Conservation (phyloP, 2,329 filamentous ascomycete genomes). For the Colletotrichum neosansevieriae region DNA sequence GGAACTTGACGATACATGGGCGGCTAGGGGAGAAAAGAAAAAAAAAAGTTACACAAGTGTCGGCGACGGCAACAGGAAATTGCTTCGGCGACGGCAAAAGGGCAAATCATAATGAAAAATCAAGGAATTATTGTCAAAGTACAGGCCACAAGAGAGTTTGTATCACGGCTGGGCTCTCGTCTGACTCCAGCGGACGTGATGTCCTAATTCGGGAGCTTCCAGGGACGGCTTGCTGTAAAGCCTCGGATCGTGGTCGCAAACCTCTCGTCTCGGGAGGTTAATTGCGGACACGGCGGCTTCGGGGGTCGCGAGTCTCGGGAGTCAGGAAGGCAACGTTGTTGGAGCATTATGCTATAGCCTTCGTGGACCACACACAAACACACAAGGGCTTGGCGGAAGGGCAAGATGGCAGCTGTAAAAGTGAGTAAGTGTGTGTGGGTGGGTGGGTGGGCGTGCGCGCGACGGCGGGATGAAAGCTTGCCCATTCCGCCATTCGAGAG, state of each 20-base stretch:
- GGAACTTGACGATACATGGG: constrained; percentile 16
- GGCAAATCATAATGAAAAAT: not conserved
- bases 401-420: constrained; percentile 1
- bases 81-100: not conserved
- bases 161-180: constrained; percentile 24
- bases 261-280: constrained; percentile 11
- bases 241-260: constrained; percentile 22
- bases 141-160: constrained; percentile 36
- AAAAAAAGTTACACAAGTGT: constrained; percentile 1
- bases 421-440: not conserved
- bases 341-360: not conserved
- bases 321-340: constrained; percentile 2
- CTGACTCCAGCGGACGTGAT: constrained; percentile 33
- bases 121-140: constrained; percentile 3
- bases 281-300: constrained; percentile 8
- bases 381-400: constrained; percentile 1
- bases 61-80: not conserved
- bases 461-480: constrained; percentile 29
- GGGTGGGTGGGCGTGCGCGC: constrained; percentile 1
- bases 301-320: constrained; percentile 10
- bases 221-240: constrained; percentile 1
- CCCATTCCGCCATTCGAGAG: constrained; percentile 1
- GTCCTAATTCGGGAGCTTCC: constrained; percentile 24
- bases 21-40: not conserved
- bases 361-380: not conserved